These are phyloP conservation scores for Hibiscus tridactylites DNA, from an alignment of 345 rosid species.

Conservation along the genomic window DNA sequence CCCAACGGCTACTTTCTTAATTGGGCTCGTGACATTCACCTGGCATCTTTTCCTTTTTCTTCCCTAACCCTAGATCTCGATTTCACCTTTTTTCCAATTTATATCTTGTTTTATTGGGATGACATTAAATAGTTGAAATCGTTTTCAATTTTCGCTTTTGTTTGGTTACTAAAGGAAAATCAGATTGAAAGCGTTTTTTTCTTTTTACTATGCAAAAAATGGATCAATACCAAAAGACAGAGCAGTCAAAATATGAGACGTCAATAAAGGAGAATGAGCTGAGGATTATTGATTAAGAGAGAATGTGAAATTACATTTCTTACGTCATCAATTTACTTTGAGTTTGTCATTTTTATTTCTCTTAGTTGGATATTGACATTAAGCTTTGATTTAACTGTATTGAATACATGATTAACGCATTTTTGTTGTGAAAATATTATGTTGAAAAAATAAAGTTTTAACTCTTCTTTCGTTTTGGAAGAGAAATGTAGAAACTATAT, in stretches of 20 bases:
- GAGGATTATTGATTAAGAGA: slow-evolving; percentile 39
- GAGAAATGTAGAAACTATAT: background rate
- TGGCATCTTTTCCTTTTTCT: background rate
- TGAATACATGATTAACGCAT: too few species aligned
- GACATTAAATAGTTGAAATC: background rate
- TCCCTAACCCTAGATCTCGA: background rate
- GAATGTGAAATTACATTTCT: slow-evolving; percentile 41
- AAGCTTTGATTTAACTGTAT: background rate
- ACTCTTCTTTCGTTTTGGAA: background rate
- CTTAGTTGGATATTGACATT: background rate
- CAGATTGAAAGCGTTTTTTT: background rate
- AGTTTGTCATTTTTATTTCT: slow-evolving; percentile 4
- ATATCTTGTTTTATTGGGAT: background rate
- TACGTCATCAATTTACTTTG: slow-evolving; percentile 39
- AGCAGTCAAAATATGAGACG: slow-evolving; percentile 35
- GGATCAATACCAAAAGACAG: slow-evolving; percentile 47
- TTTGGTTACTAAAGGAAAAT: background rate
- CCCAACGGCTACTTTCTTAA: too few species aligned
- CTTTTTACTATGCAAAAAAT: background rate
- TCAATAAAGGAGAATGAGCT: slow-evolving; percentile 35
- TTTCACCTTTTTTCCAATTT: background rate
- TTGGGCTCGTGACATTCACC: background rate
- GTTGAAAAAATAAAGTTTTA: background rate
- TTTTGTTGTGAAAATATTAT: too few species aligned
- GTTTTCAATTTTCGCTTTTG: background rate